A percentile compares a stretch with the other conserved stretches of the same genome.
These are phyloP conservation scores for Persicaria tinctoria DNA, from an alignment of 148 eudicot species.

Conservation along the genomic window DNA sequence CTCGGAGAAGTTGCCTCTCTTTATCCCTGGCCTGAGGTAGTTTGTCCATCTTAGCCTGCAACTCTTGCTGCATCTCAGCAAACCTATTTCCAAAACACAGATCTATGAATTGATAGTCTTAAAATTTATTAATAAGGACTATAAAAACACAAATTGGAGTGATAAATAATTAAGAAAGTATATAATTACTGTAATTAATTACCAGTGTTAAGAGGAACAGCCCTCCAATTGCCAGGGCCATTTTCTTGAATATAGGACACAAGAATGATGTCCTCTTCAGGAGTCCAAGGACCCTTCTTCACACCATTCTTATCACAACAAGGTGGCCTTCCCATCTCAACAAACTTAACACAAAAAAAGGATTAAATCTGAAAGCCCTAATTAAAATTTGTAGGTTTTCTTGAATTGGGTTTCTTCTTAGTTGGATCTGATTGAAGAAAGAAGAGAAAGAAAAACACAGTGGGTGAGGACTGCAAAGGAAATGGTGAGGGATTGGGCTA, in stretches of 20 bases:
- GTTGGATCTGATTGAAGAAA: not conserved
- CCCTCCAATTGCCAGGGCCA: constrained; percentile 58
- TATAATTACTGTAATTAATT: not conserved
- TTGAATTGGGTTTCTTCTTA: not conserved
- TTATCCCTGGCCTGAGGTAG: constrained; percentile 48
- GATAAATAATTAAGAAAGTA: not conserved
- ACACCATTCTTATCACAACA: constrained; percentile 40
- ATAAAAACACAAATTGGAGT: not conserved
- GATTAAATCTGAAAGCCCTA: not conserved
- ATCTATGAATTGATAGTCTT: not conserved
- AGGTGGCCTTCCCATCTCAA: constrained; percentile 48
- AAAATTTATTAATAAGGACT: too few relatives aligned
- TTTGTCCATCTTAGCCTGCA: constrained; percentile 56
- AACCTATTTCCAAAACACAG: constrained; percentile 18
- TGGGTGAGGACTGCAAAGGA: not conserved
- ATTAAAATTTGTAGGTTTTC: not conserved
- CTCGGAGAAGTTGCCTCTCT: constrained; percentile 45
- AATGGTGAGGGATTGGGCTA: constrained; percentile 2
- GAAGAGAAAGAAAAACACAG: not conserved
- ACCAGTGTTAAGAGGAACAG: constrained; percentile 48
- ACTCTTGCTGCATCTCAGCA: constrained; percentile 55
- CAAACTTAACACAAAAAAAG: not conserved
- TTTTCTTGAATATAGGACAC: constrained; percentile 49
- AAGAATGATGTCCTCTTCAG: constrained; percentile 48
- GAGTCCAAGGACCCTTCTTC: constrained; percentile 63